Percentiles rank a stretch among this genome's conserved stretches.
phyloP scores from a whole-genome alignment of 345 rosid species.

The Pistacia vera region DNA sequence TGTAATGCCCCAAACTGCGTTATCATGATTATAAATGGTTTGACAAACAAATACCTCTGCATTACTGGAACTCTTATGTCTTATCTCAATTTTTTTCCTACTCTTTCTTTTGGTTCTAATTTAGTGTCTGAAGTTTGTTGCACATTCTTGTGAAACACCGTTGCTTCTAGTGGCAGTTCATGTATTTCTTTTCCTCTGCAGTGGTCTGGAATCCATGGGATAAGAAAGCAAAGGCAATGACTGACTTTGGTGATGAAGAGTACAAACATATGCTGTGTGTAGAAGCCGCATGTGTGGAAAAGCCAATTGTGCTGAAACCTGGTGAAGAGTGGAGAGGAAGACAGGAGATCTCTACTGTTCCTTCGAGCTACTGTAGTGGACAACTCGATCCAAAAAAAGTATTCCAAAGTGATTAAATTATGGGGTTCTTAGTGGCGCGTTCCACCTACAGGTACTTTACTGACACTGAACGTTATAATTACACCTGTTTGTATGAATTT shows the following conservation, averaged over 20 bases:
- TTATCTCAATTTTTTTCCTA: no score
- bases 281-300: conserved; percentile 63
- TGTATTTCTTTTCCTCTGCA: conserved; percentile 23
- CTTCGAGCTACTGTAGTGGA: conserved; percentile 65
- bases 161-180: background rate
- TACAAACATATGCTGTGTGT: conserved; percentile 65
- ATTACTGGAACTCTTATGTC: no score
- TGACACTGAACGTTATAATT: background rate
- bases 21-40: no score
- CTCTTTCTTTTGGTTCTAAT: no score
- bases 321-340: conserved; percentile 72
- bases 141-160: background rate
- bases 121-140: no score
- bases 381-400: conserved; percentile 56
- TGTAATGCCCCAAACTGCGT: no score
- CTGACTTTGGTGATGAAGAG: conserved; percentile 60
- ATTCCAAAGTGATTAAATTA: conserved; percentile 28
- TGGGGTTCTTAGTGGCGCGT: conserved; percentile 8
- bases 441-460: conserved; percentile 30
- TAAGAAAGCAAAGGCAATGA: conserved; percentile 56
- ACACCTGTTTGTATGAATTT: background rate
- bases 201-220: conserved; percentile 78
- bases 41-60: no score
- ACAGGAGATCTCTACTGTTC: conserved; percentile 55
- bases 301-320: conserved; percentile 56